Evolutionary conservation across 768 basidiomycete species (phyloP).

Genomic region (Rubroboletus satanas): DNA sequence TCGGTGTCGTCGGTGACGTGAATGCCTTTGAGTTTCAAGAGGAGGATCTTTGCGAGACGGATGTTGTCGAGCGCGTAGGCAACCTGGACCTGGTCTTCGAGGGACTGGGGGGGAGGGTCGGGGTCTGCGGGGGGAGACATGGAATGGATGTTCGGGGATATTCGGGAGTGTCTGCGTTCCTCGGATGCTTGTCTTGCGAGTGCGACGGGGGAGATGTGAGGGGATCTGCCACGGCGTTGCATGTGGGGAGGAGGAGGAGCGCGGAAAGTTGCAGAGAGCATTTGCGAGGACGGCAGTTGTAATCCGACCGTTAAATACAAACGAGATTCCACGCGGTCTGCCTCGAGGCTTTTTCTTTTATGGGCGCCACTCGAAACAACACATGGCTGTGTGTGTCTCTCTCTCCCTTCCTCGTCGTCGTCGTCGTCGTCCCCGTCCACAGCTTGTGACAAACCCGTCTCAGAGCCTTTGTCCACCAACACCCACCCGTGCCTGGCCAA

Average conservation of each 20-base stretch:
- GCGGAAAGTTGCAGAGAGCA: constrained; percentile 26
- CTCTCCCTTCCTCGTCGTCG: no score
- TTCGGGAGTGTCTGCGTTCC: constrained; percentile 29
- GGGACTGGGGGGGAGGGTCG: constrained; percentile 32
- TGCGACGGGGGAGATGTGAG: constrained; percentile 39
- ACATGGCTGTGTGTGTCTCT: no score
- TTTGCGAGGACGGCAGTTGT: neutral
- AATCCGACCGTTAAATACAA: neutral
- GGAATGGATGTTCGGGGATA: neutral
- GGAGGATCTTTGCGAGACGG: constrained; percentile 59
- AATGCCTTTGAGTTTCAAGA: constrained; percentile 58
- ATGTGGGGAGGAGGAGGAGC: constrained; percentile 24
- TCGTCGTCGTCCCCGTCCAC: no score
- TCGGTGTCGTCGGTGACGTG: constrained; percentile 57
- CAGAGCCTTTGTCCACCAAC: neutral
- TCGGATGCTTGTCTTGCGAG: constrained; percentile 42
- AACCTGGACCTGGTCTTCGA: constrained; percentile 62
- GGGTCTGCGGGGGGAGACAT: neutral
- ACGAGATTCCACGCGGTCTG: neutral
- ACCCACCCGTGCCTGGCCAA: neutral
- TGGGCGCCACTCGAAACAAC: neutral
- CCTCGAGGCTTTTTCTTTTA: neutral
- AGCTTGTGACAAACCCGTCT: no score
- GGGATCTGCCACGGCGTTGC: constrained; percentile 40
- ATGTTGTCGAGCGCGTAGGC: constrained; percentile 68